Percentiles rank a stretch among this genome's conserved stretches.
These are phyloP conservation scores for Saccharomyces eubayanus DNA, from an alignment of 805 yeast genomes.

Conservation along the genomic window DNA sequence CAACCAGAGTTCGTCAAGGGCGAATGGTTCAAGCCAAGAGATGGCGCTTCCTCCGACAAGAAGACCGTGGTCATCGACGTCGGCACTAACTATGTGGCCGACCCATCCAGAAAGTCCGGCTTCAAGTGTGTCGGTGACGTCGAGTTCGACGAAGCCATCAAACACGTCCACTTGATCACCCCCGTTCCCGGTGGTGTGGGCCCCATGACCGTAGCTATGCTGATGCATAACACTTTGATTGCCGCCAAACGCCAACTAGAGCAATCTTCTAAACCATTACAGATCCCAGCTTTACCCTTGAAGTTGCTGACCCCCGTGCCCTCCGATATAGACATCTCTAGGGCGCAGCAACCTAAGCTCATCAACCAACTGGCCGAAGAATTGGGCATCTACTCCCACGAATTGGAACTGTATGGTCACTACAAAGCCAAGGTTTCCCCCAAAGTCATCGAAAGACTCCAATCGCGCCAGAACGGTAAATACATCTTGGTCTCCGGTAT, in stretches of 20 bases:
- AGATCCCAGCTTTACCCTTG: slow-evolving; percentile 46
- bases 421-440: slow-evolving; percentile 71
- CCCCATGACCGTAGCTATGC: slow-evolving; percentile 84
- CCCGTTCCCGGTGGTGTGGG: slow-evolving; percentile 93
- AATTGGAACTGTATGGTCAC: slow-evolving; percentile 67
- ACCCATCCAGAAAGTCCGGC: slow-evolving; percentile 58
- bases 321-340: slow-evolving; percentile 69
- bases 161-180: slow-evolving; percentile 44
- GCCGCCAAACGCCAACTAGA: slow-evolving; percentile 49
- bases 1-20: slow-evolving; percentile 61
- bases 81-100: slow-evolving; percentile 70
- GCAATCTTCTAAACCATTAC: slow-evolving; percentile 18
- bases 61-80: slow-evolving; percentile 62
- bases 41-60: slow-evolving; percentile 7
- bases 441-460: slow-evolving; percentile 52
- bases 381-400: slow-evolving; percentile 57
- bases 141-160: slow-evolving; percentile 46
- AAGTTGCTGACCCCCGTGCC: slow-evolving; percentile 61
- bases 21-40: slow-evolving; percentile 52
- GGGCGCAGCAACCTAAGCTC: slow-evolving; percentile 65
- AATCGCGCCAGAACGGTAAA: slow-evolving; percentile 54
- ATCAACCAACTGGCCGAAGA: slow-evolving; percentile 62
- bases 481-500: slow-evolving; percentile 75
- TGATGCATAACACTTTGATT: slow-evolving; percentile 59
- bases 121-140: slow-evolving; percentile 71